A percentile compares a stretch with the other conserved stretches of the same genome.
phyloP scores from a whole-genome alignment of 805 yeast species.

The Yueomyces sinensis region DNA sequence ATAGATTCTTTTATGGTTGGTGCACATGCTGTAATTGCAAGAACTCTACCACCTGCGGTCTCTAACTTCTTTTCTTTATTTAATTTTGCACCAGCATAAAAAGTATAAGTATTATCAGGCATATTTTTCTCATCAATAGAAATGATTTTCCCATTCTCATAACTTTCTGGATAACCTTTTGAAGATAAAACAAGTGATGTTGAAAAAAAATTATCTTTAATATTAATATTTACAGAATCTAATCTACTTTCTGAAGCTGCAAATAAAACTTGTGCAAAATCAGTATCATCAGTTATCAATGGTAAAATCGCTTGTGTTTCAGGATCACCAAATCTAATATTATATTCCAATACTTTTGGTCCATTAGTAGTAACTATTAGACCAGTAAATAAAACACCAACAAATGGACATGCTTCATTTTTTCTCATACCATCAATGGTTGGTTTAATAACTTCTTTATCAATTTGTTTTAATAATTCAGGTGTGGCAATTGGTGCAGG shows the following conservation, averaged over 20 bases:
- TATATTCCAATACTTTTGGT: slow-evolving; percentile 92
- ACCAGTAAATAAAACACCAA: slow-evolving; percentile 92
- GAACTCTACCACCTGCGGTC: slow-evolving; percentile 94
- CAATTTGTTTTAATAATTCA: slow-evolving; percentile 52
- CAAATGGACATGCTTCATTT: slow-evolving; percentile 91
- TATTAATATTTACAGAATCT: slow-evolving; percentile 57
- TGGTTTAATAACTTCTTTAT: slow-evolving; percentile 69
- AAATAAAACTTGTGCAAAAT: slow-evolving; percentile 79
- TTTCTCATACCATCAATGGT: slow-evolving; percentile 92
- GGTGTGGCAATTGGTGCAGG: slow-evolving; percentile 95
- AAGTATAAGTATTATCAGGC: slow-evolving; percentile 44
- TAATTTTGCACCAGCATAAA: slow-evolving; percentile 89
- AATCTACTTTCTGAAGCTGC: slow-evolving; percentile 92
- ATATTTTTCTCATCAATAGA: slow-evolving; percentile 27
- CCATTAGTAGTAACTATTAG: slow-evolving; percentile 79
- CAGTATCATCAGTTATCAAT: slow-evolving; percentile 69
- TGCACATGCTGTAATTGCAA: slow-evolving; percentile 86
- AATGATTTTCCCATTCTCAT: slow-evolving; percentile 77
- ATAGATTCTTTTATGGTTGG: slow-evolving; percentile 67
- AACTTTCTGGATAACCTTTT: slow-evolving; percentile 89
- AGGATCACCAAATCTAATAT: slow-evolving; percentile 98
- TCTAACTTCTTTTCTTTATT: slow-evolving; percentile 43
- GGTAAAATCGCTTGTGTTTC: slow-evolving; percentile 97
- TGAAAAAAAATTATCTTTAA: slow-evolving; percentile 47
- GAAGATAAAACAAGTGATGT: slow-evolving; percentile 95